A percentile compares a stretch with the other conserved stretches of the same genome.
Conservation (phyloP, 2,329 filamentous ascomycete genomes). For the Chaetomiaceae sp. region DNA sequence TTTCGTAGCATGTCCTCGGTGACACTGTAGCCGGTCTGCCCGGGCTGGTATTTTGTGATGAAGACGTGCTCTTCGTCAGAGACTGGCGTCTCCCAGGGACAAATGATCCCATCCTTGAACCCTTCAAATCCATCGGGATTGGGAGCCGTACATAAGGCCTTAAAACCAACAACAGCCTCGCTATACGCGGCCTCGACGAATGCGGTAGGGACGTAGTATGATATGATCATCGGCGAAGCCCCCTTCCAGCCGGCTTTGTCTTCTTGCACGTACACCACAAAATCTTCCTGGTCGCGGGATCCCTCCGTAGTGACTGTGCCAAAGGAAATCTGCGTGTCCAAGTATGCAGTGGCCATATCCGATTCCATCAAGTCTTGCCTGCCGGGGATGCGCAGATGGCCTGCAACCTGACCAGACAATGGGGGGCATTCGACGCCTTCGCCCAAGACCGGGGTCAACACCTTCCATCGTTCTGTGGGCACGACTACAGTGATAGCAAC, state of each 20-base stretch:
- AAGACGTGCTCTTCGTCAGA: slow-evolving; percentile 32
- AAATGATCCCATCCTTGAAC: slow-evolving; percentile 26
- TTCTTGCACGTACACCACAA: slow-evolving; percentile 32
- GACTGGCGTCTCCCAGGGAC: slow-evolving; percentile 33
- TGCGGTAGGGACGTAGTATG: slow-evolving; percentile 40
- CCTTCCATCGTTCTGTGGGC: slow-evolving; percentile 29
- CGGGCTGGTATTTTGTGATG: slow-evolving; percentile 37
- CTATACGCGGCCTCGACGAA: slow-evolving; percentile 22
- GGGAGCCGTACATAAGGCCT: slow-evolving; percentile 28
- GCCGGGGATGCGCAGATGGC: neutral
- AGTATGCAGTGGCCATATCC: slow-evolving; percentile 28
- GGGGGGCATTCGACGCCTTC: neutral
- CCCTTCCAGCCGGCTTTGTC: slow-evolving; percentile 38
- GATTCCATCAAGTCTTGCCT: neutral
- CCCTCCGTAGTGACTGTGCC: slow-evolving; percentile 33
- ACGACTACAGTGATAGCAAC: slow-evolving; percentile 38
- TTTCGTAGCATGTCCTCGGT: slow-evolving; percentile 24
- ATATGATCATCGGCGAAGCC: slow-evolving; percentile 37
- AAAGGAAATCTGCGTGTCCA: slow-evolving; percentile 40
- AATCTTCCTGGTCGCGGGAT: slow-evolving; percentile 29
- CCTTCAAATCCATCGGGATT: slow-evolving; percentile 25
- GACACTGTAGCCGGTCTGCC: slow-evolving; percentile 30
- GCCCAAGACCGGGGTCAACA: accelerated
- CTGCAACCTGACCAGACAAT: neutral
- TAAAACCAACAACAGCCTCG: slow-evolving; percentile 30